Base-by-base conservation (phyloP, 2,329 filamentous ascomycete genomes). In the Pezicula radicicola region DNA sequence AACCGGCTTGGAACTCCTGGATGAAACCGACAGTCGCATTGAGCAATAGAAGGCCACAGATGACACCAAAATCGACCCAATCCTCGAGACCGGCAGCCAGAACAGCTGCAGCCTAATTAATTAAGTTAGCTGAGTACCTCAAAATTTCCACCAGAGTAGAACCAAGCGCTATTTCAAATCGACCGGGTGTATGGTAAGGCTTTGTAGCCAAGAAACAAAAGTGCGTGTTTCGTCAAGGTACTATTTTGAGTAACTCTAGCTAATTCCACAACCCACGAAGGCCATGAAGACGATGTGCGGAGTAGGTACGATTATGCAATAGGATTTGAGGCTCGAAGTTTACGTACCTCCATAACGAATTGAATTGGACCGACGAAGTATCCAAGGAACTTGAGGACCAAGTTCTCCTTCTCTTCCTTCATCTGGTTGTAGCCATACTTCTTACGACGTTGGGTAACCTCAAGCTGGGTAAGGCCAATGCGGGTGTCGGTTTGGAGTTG, bases 31-130 rank as follows among this genome's bases (percentile, higher is more conserved):
- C 91, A 58, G 74, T 75, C 40, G 91, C 91, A 75, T 96, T 96
- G 59, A 96, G 87, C 60, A 95, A 70, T 9, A 96, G 80, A 47
- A 95, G 79, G 66, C 76, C 90, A 71, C 87, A 91, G 62, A 96
- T 96, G 66, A 96, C 90, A 78, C 89, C 91, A 66, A 96, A 93
- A 76, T 96, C 91, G 59, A 96, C 88, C 91, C 91, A 96, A 65
- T 94, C 88, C 72, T 88, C 73, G 40, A 96, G 83, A 83, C 88
- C 89, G 56, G 87, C 89, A 68, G 91, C 90, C 53, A 95, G 80
- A 66, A 92, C 77, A 61, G 88, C 88, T 56, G 89, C 88, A 72
- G 70, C 71, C 70, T 73, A 62, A 58, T 15, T n/a, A 28, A 30
- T 28, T 10, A 18, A 59, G 30, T 33, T 33, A 33, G 30, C 12